These are phyloP conservation scores for Calonectria henricotiae DNA, from an alignment of 2,329 filamentous ascomycete genomes.

Conservation along the genomic window DNA sequence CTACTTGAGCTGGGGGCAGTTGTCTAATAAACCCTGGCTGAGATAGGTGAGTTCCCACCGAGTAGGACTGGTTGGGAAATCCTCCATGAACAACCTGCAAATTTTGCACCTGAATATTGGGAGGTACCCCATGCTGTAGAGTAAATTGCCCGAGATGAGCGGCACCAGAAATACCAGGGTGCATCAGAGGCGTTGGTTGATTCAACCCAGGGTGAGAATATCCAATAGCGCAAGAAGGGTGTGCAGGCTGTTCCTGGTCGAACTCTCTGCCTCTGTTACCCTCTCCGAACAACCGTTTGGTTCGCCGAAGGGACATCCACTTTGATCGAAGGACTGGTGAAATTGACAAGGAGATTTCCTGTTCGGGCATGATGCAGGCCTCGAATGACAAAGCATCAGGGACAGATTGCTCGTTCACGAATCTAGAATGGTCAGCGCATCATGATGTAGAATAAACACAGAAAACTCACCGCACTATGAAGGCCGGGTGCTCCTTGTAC, in stretches of 20 bases:
- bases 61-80: slow-evolving; percentile 23
- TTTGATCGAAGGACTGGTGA: slow-evolving; percentile 55
- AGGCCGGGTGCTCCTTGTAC: slow-evolving; percentile 36
- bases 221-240: slow-evolving; percentile 1
- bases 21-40: slow-evolving; percentile 32
- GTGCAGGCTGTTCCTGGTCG: slow-evolving; percentile 10
- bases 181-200: slow-evolving; percentile 20
- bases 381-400: slow-evolving; percentile 49
- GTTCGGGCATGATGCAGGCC: slow-evolving; percentile 49
- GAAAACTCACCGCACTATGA: slow-evolving; percentile 54
- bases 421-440: slow-evolving; percentile 45
- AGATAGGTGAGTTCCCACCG: slow-evolving; percentile 34
- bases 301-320: slow-evolving; percentile 46
- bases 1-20: slow-evolving; percentile 14
- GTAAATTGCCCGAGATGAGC: slow-evolving; percentile 30
- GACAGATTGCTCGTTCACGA: slow-evolving; percentile 51
- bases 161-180: slow-evolving; percentile 5
- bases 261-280: slow-evolving; percentile 25
- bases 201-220: background rate
- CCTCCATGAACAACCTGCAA: slow-evolving; percentile 2
- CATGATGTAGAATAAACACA: background rate
- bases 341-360: slow-evolving; percentile 50
- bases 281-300: slow-evolving; percentile 5
- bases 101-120: slow-evolving; percentile 25
- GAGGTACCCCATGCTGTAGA: slow-evolving; percentile 32